Evolutionary conservation across 2,329 filamentous ascomycete species (phyloP).

Genomic region (Thielaviopsis punctulata): DNA sequence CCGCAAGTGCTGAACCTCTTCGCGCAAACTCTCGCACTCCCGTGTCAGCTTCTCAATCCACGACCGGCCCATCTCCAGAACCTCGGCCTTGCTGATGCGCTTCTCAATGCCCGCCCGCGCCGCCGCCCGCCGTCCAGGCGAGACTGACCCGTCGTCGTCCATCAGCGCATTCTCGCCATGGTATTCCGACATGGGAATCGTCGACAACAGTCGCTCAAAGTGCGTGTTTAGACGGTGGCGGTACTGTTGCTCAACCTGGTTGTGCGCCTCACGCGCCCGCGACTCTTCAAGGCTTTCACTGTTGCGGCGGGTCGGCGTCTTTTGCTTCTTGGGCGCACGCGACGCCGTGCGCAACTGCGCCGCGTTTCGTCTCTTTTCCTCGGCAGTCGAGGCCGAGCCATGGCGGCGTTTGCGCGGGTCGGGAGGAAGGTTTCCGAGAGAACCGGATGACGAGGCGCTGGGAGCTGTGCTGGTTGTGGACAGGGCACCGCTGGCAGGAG

Average conservation of each 20-base stretch:
- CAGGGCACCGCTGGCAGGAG: not conserved
- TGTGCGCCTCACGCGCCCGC: constrained; percentile 21
- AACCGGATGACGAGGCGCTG: not conserved
- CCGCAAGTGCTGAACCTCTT: constrained; percentile 11
- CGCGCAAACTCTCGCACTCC: constrained; percentile 21
- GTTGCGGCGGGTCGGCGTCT: constrained; percentile 14
- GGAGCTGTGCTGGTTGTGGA: not conserved
- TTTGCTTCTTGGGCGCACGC: constrained; percentile 12
- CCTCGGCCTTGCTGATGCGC: constrained; percentile 27
- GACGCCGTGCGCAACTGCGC: constrained; percentile 14
- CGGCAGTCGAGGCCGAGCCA: constrained; percentile 5
- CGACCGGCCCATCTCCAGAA: constrained; percentile 27
- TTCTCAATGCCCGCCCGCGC: constrained; percentile 14
- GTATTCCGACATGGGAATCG: constrained; percentile 20
- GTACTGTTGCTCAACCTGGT: constrained; percentile 32
- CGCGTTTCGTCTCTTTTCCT: constrained; percentile 11
- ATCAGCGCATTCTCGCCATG: constrained; percentile 17
- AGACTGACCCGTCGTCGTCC: constrained; percentile 16
- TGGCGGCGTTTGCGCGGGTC: constrained; percentile 8
- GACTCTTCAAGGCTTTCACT: constrained; percentile 27
- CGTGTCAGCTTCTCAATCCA: constrained; percentile 25
- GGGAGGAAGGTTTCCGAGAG: not conserved
- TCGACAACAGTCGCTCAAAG: constrained; percentile 26
- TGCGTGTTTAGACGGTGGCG: constrained; percentile 29
- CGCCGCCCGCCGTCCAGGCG: constrained; percentile 14